These are phyloP conservation scores for Avena atlantica DNA, from an alignment of 176 grass and related monocot genomes.

Conservation along the genomic window DNA sequence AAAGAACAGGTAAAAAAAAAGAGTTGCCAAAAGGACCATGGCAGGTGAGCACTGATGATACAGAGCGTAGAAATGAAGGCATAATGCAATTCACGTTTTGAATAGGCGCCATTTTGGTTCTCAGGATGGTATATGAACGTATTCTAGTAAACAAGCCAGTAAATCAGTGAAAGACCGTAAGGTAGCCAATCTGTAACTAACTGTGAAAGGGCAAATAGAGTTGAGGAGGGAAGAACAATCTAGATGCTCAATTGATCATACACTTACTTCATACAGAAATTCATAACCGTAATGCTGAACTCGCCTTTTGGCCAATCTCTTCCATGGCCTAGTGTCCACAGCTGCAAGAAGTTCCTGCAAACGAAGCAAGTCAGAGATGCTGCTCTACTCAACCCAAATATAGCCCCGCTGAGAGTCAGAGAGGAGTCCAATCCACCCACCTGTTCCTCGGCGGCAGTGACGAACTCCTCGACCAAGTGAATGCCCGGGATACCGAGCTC, in stretches of 20 bases:
- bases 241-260: neutral
- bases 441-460: constrained; percentile 74
- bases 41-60: neutral
- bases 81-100: neutral
- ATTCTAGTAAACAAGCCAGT: neutral
- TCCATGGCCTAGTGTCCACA: constrained; percentile 75
- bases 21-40: neutral
- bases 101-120: neutral
- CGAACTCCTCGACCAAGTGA: constrained; percentile 75
- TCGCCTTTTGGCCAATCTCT: constrained; percentile 76
- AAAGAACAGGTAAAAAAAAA: neutral
- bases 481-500: constrained; percentile 82
- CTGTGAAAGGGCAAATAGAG: neutral
- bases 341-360: constrained; percentile 75
- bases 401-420: neutral
- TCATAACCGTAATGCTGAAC: constrained; percentile 99
- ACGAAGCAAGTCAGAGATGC: neutral
- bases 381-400: neutral
- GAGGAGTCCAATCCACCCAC: constrained; percentile 36
- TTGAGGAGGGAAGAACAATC: neutral
- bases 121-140: neutral
- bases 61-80: neutral
- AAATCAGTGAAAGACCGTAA: neutral
- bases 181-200: neutral
- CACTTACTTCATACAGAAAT: constrained; percentile 93